Evolutionary conservation across 495 filamentous ascomycete species (phyloP).

Genomic region (Gamarada debralockiae): DNA sequence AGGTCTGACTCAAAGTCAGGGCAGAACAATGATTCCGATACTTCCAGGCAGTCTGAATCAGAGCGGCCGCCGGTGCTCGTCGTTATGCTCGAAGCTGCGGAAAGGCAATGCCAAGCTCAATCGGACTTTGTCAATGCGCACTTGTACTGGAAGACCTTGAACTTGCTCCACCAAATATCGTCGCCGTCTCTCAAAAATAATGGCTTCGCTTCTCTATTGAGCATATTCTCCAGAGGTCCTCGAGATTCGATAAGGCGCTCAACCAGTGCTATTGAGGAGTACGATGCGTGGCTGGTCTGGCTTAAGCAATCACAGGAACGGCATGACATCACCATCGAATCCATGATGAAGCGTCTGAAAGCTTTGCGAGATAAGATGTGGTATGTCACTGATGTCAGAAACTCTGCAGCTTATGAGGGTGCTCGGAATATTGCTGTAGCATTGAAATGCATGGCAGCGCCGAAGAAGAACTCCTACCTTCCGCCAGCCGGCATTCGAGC

Average conservation of each 20-base stretch:
- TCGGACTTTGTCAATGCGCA: conserved; percentile 69
- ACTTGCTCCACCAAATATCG: conserved; percentile 58
- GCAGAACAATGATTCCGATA: conserved; percentile 21
- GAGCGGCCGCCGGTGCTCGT: conserved; percentile 47
- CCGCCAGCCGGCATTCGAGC: conserved; percentile 21
- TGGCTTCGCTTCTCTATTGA: conserved; percentile 63
- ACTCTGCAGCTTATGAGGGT: conserved; percentile 86
- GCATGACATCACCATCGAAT: conserved; percentile 59
- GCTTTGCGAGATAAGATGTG: conserved; percentile 92
- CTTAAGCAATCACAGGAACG: conserved; percentile 69
- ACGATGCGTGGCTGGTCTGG: conserved; percentile 74
- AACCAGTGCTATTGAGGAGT: conserved; percentile 64
- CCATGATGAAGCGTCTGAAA: conserved; percentile 63
- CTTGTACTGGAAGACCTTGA: conserved; percentile 63
- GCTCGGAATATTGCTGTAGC: conserved; percentile 82
- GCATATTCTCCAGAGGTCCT: conserved; percentile 65
- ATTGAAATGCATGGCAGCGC: conserved; percentile 82
- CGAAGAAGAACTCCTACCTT: conserved; percentile 41
- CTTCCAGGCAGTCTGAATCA: conserved; percentile 17
- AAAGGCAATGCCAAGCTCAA: conserved; percentile 60
- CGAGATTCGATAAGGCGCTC: conserved; percentile 63
- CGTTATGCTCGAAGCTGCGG: conserved; percentile 66
- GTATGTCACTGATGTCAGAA: conserved; percentile 95
- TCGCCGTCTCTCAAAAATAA: conserved; percentile 59
- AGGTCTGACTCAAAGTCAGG: conserved; percentile 16